Base-by-base conservation (phyloP, 106 monocot species). In the Platanthera guangdongensis region DNA sequence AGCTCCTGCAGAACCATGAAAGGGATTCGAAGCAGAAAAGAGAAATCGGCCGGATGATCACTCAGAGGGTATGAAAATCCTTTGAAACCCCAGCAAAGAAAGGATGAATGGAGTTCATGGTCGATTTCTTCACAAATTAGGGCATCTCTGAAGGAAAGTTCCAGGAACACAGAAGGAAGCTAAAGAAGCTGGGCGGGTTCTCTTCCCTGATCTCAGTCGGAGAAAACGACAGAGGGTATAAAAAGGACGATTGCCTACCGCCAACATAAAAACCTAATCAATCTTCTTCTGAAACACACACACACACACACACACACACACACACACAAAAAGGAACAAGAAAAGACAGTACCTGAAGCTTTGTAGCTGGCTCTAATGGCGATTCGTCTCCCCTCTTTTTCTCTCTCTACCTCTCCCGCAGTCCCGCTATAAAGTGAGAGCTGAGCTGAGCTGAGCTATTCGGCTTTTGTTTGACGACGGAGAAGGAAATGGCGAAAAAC, bases 331-430 rank as follows among this genome's bases (percentile, higher is more conserved):
- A 0, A 51, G 9, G 5, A 51, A 18, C 30, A 4, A 13, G 47
- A 50, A 50, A 39, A 51, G 50, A 22, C 9, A 51, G 21, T 51
- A 72, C 72, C 72, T 50, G 72, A 72, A 72, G 72, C 51, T 72
- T 72, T 50, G 50, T 72, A 5, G 51, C 51, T 72, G 50, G 51
- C 51, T 72, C 72, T 72, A 50, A 72, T 72, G 72, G 72, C 72
- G 49, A 50, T 72, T 18, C 18, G 70, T 25, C 25, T 70, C 28
- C 39, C 22, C 65, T 63, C 63, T 21, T 5, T 47, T 21, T 72
- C 19, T 51, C 72, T 72, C 49, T 47, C 48, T 39, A 4, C 12
- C 68, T 68, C 4, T 13, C 45, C 8, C 4, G 32, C 39, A 13
- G 5, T 46, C 68, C 4, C 9, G 9, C 9, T 18, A 63, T 25